phyloP scores from a whole-genome alignment of 495 filamentous ascomycete genomes.

The Neurospora sp. region DNA sequence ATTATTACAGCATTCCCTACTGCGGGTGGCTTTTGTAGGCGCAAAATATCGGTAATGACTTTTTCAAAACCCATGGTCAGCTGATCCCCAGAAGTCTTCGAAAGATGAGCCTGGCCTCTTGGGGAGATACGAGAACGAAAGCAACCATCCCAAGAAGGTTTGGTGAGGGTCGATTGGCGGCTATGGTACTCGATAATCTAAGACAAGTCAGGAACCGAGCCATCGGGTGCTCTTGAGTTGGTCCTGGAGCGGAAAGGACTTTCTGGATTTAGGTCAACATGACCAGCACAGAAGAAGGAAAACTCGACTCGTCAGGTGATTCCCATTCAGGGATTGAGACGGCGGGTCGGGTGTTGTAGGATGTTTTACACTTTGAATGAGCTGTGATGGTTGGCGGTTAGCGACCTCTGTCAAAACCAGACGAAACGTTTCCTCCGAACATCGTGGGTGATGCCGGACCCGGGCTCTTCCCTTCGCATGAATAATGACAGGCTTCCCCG shows the following conservation, averaged over 20 bases:
- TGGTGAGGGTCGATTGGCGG: neutral
- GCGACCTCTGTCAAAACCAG: neutral
- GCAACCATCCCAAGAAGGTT: neutral
- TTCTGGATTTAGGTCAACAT: neutral
- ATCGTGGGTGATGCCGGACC: neutral
- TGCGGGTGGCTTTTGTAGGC: neutral
- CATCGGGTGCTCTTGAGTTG: neutral
- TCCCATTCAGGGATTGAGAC: neutral
- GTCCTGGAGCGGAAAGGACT: neutral
- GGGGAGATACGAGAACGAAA: neutral
- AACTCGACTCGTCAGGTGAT: neutral
- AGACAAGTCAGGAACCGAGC: neutral
- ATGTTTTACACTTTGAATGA: neutral
- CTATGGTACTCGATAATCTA: neutral
- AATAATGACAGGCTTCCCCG: neutral
- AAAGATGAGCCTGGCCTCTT: neutral
- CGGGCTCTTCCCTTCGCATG: neutral
- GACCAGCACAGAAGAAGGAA: neutral
- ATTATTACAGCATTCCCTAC: neutral
- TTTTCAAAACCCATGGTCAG: neutral
- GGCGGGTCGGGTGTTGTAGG: neutral
- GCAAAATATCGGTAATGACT: neutral
- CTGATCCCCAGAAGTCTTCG: neutral
- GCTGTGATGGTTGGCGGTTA: neutral
- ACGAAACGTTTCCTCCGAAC: neutral